Conservation (phyloP, 73 alveolate species). For the Paramecium primaurelia region DNA sequence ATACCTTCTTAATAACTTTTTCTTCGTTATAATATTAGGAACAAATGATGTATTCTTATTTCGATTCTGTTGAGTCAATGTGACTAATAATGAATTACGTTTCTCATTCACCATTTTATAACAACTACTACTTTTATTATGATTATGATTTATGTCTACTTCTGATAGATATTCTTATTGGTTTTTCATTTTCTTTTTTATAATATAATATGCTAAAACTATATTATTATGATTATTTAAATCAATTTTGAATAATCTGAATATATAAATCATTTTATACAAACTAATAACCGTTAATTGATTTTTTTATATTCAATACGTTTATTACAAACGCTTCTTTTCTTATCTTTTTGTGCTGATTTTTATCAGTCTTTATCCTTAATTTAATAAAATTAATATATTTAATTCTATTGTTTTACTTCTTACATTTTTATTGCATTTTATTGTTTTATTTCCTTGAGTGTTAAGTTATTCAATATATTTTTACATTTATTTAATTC, state of each 20-base stretch:
- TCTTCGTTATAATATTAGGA: neutral
- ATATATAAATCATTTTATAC: too few relatives aligned
- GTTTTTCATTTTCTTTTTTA: neutral
- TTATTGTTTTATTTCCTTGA: too few relatives aligned
- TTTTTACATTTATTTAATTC: neutral
- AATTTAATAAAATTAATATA: too few relatives aligned
- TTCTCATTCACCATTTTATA: neutral
- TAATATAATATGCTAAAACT: neutral
- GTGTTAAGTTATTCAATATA: neutral
- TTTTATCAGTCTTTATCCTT: too few relatives aligned
- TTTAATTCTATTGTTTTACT: too few relatives aligned
- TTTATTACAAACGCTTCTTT: too few relatives aligned
- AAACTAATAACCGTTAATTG: too few relatives aligned
- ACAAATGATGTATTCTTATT: neutral
- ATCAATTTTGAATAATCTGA: too few relatives aligned
- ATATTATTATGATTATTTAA: neutral
- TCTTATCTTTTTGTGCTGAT: too few relatives aligned
- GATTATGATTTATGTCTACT: neutral
- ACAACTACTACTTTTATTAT: neutral
- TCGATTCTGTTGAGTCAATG: neutral
- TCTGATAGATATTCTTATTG: neutral
- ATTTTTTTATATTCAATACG: too few relatives aligned
- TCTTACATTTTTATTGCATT: too few relatives aligned
- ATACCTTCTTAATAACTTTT: too few relatives aligned
- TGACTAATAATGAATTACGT: neutral